These are phyloP conservation scores for Beauveria sp. DNA, from an alignment of 2,329 filamentous ascomycete genomes.

Conservation along the genomic window DNA sequence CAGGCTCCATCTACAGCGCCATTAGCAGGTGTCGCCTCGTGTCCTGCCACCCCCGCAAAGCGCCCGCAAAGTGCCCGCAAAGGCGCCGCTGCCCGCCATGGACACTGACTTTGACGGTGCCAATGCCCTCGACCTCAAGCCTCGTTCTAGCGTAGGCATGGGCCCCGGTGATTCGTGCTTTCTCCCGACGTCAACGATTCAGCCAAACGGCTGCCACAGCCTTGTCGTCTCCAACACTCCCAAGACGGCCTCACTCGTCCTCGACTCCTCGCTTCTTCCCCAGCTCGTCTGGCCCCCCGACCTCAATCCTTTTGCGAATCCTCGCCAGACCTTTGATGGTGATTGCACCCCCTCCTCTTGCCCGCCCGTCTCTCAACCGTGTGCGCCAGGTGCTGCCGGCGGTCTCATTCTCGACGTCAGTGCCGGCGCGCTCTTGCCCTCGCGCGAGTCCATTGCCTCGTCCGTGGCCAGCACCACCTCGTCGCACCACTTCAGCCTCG, in stretches of 20 bases:
- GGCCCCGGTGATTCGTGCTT: constrained; percentile 1
- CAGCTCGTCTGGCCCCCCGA: constrained; percentile 3
- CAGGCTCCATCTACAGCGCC: neutral
- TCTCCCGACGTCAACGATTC: neutral
- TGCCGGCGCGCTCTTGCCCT: constrained; percentile 2
- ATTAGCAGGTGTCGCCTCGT: neutral
- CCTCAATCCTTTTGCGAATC: constrained; percentile 7
- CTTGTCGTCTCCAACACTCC: neutral
- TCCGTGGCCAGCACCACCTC: neutral
- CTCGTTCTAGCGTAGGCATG: neutral
- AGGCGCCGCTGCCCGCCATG: neutral
- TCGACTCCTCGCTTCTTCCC: neutral
- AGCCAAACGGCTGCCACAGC: constrained; percentile 9
- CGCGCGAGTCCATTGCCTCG: constrained; percentile 4
- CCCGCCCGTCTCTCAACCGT: neutral
- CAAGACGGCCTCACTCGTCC: neutral
- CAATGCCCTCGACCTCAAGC: neutral
- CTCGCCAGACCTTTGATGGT: neutral
- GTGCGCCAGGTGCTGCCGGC: neutral
- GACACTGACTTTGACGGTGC: neutral
- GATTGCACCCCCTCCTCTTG: neutral
- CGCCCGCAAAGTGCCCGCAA: neutral
- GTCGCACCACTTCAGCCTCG: neutral
- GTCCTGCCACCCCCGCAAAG: neutral
- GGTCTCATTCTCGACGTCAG: constrained; percentile 10